Conservation (phyloP, 75 land plant species). For the Larix kaempferi region DNA sequence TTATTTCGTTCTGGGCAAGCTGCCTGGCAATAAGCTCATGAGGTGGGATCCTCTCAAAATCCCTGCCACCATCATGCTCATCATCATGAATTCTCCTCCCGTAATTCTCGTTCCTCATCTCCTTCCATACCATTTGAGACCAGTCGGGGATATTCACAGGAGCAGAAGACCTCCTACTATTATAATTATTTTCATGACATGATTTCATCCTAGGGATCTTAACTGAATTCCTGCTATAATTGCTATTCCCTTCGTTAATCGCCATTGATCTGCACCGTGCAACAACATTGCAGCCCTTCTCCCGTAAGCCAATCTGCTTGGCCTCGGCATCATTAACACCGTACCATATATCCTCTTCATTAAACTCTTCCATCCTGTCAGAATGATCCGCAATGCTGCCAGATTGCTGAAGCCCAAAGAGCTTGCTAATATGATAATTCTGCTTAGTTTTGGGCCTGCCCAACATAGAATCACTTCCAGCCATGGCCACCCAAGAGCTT, state of each 20-base stretch:
- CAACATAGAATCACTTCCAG: background rate
- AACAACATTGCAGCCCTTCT: background rate
- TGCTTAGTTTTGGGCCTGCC: background rate
- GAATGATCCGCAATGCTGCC: background rate
- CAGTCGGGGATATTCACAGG: slow-evolving; percentile 71
- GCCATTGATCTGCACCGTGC: background rate
- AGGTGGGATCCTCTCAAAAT: slow-evolving; percentile 56
- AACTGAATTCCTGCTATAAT: background rate
- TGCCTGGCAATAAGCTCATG: slow-evolving; percentile 62
- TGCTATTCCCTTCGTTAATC: background rate
- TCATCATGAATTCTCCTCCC: background rate
- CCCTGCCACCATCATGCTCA: slow-evolving; percentile 15
- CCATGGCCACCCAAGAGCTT: too few relatives aligned
- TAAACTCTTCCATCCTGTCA: background rate
- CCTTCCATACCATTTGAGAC: slow-evolving; percentile 37
- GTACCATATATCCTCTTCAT: background rate
- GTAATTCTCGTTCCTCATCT: slow-evolving; percentile 19
- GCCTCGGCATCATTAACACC: background rate
- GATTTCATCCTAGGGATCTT: background rate
- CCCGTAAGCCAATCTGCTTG: background rate
- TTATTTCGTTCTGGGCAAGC: slow-evolving; percentile 44
- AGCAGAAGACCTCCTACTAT: slow-evolving; percentile 39
- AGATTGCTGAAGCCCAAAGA: background rate
- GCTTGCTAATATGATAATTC: background rate
- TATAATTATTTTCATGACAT: background rate